Evolutionary conservation across 148 eudicot species (phyloP), one percentile per base, ranked within the genome.

Genomic region (Tetragonia tetragonoides): DNA sequence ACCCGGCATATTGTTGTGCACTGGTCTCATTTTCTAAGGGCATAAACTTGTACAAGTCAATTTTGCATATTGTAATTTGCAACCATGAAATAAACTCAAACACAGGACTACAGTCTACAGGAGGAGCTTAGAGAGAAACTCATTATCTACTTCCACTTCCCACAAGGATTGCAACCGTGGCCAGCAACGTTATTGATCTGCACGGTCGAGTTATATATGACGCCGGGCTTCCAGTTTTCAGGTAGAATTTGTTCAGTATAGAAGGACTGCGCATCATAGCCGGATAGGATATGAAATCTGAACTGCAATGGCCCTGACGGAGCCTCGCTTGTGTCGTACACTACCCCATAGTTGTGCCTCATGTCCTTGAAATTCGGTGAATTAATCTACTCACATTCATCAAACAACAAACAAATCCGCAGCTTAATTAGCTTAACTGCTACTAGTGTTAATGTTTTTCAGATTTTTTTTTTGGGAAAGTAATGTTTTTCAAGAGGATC

Each of bases 251-350:
- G 73, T 9, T 70, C 21, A 1, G 73, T 70, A 24, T 47, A 47
- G 73, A 70, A 24, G 41, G 24, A 73, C 44, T 88, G 90, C 56
- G 93, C 94, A 70, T 90, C 96, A 11, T 69, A 91, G 20, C 99
- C 99, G 10, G 91, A 74, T 0, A 92, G 91, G 61, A 89, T 89
- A 59, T 77, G 68, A 24, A 92, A 75, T 46, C 96, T 85, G 60
- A 95, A 82, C 70, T 87, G 88, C 79, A 95, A 42, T 15, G 93
- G 79, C 78, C 99, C 97, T 7, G 6, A 34, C 8, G 97, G 99
- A 11, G 78, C 90, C 17, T 71, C 64, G 42, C 85, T 83, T 40
- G 93, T 88, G 79, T 87, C 91, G 96, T 97, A 95, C 51, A 95
- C 85, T 1, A 90, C 96, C 16, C 97, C 96, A 53, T 92, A 51